Conservation (phyloP, 2,329 filamentous ascomycete species). For the Fusarium subtropicale region DNA sequence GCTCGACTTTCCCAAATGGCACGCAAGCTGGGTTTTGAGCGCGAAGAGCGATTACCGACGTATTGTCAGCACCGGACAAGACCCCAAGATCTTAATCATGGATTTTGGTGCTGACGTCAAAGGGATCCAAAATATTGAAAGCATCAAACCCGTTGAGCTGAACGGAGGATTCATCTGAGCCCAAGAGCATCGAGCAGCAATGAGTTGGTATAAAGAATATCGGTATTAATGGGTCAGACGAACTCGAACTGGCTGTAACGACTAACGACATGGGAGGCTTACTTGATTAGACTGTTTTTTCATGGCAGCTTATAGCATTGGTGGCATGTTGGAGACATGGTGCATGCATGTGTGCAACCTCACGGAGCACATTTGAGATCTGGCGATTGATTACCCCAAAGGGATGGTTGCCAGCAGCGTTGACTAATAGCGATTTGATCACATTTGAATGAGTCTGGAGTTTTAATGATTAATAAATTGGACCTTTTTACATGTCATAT, state of each 20-base stretch:
- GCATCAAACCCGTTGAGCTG: slow-evolving; percentile 41
- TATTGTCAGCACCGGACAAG: slow-evolving; percentile 94
- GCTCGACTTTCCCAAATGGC: slow-evolving; percentile 92
- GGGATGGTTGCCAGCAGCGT: slow-evolving; percentile 27
- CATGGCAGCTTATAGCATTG: slow-evolving; percentile 26
- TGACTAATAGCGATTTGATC: slow-evolving; percentile 33
- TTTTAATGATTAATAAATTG: slow-evolving; percentile 18
- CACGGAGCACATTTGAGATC: slow-evolving; percentile 39
- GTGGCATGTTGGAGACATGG: slow-evolving; percentile 39
- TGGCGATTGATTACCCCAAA: slow-evolving; percentile 16
- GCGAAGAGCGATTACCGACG: slow-evolving; percentile 96
- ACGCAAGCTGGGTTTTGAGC: slow-evolving; percentile 94
- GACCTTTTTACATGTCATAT: not conserved
- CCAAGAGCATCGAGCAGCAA: not conserved
- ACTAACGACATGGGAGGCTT: slow-evolving; percentile 40
- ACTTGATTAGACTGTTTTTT: slow-evolving; percentile 37
- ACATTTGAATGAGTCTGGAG: slow-evolving; percentile 34
- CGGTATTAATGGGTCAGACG: slow-evolving; percentile 21
- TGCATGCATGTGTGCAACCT: slow-evolving; percentile 37
- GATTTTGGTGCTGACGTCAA: slow-evolving; percentile 80
- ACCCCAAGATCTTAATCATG: slow-evolving; percentile 90
- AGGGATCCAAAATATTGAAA: slow-evolving; percentile 70
- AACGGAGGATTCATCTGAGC: slow-evolving; percentile 46
- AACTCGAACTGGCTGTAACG: slow-evolving; percentile 32
- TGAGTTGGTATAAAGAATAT: not conserved